These are phyloP conservation scores for Xerocomus brunneocitrinus DNA, from an alignment of 768 basidiomycete species.

Conservation along the genomic window DNA sequence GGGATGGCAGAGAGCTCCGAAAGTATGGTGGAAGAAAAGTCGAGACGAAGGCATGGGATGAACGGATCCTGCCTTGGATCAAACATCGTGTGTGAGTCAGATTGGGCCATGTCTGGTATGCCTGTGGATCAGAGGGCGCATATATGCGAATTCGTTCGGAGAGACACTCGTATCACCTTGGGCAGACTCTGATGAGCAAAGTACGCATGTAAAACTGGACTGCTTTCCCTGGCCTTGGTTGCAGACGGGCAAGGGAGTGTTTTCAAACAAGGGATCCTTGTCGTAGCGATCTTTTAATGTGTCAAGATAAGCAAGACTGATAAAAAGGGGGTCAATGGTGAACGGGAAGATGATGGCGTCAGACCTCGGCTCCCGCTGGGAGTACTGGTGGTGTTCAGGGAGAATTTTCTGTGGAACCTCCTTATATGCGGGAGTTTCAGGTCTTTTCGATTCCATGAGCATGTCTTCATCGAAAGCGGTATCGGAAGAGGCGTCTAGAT, in stretches of 20 bases:
- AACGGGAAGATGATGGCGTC: conserved; percentile 1
- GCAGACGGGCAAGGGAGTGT: conserved; percentile 10
- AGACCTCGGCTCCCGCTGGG: conserved; percentile 14
- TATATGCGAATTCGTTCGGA: conserved; percentile 10
- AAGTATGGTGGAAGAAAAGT: conserved; percentile 9
- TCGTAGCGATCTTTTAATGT: background rate
- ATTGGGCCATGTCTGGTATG: conserved; percentile 2
- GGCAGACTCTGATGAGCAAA: conserved; percentile 13
- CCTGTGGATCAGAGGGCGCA: conserved; percentile 20
- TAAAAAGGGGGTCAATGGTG: conserved; percentile 10
- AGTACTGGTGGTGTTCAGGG: background rate
- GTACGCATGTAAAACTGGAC: conserved; percentile 16
- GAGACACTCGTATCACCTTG: conserved; percentile 21
- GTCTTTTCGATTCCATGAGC: background rate
- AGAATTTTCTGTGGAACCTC: background rate
- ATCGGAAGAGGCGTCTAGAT: conserved; percentile 22
- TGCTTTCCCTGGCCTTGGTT: conserved; percentile 8
- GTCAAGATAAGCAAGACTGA: conserved; percentile 5
- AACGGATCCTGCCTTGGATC: background rate
- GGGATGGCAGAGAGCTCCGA: conserved; percentile 30
- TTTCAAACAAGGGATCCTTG: background rate
- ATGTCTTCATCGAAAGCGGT: conserved; percentile 14
- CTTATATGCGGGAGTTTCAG: conserved; percentile 14
- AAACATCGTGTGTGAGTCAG: background rate
- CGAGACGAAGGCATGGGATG: conserved; percentile 5